Evolutionary conservation across 306 rosid species (phyloP).

Genomic region (Lablab purpureus): DNA sequence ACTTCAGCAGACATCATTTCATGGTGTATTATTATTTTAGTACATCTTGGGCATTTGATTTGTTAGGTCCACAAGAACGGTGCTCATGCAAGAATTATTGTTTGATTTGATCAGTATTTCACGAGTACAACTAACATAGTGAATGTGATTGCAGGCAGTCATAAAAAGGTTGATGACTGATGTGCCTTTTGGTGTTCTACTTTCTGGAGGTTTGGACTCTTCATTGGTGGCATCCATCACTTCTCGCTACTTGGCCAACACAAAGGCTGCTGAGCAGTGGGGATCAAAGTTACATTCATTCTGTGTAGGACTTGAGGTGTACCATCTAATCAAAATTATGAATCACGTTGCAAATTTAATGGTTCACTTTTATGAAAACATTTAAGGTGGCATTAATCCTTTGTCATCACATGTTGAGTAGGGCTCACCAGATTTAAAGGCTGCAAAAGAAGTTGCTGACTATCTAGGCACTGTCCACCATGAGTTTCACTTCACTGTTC

Average conservation of each 20-base stretch:
- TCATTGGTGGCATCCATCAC: constrained; percentile 96
- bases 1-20: neutral
- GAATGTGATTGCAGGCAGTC: constrained; percentile 70
- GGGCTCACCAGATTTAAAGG: constrained; percentile 99
- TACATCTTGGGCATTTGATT: neutral
- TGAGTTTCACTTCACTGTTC: constrained; percentile 87
- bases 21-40: neutral
- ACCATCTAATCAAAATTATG: neutral
- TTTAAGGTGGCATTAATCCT: constrained; percentile 18
- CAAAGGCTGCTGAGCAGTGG: constrained; percentile 93
- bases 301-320: constrained; percentile 92
- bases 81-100: neutral
- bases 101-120: neutral
- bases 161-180: constrained; percentile 96
- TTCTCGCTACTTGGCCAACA: constrained; percentile 81
- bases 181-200: constrained; percentile 96
- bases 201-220: constrained; percentile 93
- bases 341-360: neutral
- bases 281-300: constrained; percentile 92
- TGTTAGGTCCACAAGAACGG: neutral
- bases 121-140: constrained; percentile 7
- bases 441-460: constrained; percentile 93
- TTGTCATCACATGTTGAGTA: constrained; percentile 42
- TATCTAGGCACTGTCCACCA: constrained; percentile 93
- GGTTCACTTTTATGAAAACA: neutral